Percentiles rank a stretch among this genome's conserved stretches.
Conservation (phyloP, 192 early-diverging fungal genomes). For the Phycomyces nitens region DNA sequence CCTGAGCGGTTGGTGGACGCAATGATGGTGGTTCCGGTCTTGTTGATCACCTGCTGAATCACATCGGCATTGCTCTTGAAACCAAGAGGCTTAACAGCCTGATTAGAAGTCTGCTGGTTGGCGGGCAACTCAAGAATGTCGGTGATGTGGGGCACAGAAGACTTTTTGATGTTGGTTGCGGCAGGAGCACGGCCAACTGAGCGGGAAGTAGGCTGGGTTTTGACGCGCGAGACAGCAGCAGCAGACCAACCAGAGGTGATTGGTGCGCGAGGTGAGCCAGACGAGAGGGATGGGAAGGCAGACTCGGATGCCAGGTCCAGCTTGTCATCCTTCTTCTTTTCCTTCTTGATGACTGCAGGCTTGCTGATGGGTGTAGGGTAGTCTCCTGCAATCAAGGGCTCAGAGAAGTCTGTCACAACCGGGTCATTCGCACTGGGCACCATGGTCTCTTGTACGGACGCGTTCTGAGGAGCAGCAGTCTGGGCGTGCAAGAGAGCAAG, state of each 20-base stretch:
- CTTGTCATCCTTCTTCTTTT: constrained; percentile 17
- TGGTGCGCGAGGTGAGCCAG: constrained; percentile 38
- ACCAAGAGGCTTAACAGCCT: constrained; percentile 37
- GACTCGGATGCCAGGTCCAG: constrained; percentile 60
- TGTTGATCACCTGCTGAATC: constrained; percentile 58
- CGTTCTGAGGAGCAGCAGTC: constrained; percentile 13
- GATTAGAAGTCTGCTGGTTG: constrained; percentile 41
- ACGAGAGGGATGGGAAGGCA: constrained; percentile 75
- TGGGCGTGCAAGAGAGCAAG: constrained; percentile 37
- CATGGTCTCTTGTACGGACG: constrained; percentile 17
- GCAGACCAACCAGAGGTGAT: constrained; percentile 39
- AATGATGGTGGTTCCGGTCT: constrained; percentile 78
- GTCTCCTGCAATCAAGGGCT: constrained; percentile 28
- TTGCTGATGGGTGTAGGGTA: constrained; percentile 27
- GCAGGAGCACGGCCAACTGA: constrained; percentile 36
- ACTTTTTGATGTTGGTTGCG: constrained; percentile 30
- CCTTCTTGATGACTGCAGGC: constrained; percentile 9
- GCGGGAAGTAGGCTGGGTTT: constrained; percentile 27
- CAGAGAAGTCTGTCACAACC: constrained; percentile 21
- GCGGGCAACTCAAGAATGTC: constrained; percentile 56
- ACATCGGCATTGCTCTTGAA: constrained; percentile 50
- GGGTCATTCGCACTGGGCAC: constrained; percentile 31
- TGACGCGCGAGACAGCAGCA: constrained; percentile 38
- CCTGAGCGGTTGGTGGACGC: constrained; percentile 70
- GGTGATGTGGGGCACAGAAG: constrained; percentile 45